phyloP scores from a whole-genome alignment of 2,329 filamentous ascomycete genomes.

The Herpotrichia juniperi region DNA sequence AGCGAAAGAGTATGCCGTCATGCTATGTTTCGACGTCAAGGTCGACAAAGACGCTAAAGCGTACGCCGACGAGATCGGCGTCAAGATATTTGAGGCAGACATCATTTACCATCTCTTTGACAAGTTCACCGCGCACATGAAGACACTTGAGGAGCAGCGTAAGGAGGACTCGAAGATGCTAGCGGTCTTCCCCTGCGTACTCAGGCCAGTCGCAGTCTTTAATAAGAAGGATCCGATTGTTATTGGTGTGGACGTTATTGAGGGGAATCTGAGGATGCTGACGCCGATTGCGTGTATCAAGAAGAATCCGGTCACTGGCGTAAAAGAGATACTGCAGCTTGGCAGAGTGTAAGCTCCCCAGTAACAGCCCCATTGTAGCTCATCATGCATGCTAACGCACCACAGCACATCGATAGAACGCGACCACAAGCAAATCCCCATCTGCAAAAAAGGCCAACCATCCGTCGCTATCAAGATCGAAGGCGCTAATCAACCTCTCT shows the following conservation, averaged over 20 bases:
- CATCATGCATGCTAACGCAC: not conserved
- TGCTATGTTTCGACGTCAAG: constrained; percentile 99
- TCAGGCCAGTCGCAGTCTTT: constrained; percentile 90
- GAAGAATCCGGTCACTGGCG: constrained; percentile 76
- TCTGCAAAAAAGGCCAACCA: constrained; percentile 97
- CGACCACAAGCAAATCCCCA: constrained; percentile 90
- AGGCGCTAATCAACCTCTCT: constrained; percentile 87
- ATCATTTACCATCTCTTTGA: constrained; percentile 99
- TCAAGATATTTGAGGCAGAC: constrained; percentile 98
- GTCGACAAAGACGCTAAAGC: constrained; percentile 93
- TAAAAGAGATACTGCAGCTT: constrained; percentile 82
- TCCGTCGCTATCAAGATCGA: constrained; percentile 98
- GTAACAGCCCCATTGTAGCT: constrained; percentile 1
- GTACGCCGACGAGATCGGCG: constrained; percentile 90
- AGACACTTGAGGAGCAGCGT: constrained; percentile 81
- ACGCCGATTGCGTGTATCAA: constrained; percentile 91
- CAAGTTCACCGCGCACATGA: constrained; percentile 94
- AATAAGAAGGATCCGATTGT: constrained; percentile 98
- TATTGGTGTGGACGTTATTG: constrained; percentile 92
- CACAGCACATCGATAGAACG: constrained; percentile 90
- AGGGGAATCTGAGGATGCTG: constrained; percentile 83
- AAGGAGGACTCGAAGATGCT: constrained; percentile 96
- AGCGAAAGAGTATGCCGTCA: constrained; percentile 92
- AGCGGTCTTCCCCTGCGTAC: constrained; percentile 95
- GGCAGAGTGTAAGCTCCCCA: constrained; percentile 83